Evolutionary conservation across 768 basidiomycete species (phyloP), one percentile per base, ranked within the genome.

Genomic region (Podaxis sp.): DNA sequence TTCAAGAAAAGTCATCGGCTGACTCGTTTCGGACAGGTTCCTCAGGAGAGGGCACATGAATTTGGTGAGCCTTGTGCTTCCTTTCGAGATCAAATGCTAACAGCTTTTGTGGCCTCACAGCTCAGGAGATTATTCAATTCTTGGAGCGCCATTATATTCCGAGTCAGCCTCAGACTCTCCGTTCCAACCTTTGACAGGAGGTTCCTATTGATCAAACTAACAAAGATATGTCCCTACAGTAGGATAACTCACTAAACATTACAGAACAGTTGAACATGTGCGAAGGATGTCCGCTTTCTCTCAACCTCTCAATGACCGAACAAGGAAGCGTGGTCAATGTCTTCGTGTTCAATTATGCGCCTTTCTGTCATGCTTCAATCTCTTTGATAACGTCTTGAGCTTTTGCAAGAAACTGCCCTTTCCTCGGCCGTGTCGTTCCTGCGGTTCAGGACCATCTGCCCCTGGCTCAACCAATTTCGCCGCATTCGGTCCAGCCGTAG

Each of bases 1-100:
- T n/a, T 1, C 6, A 7, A 41, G 12, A n/a, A 13, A 41, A 41
- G 0, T 41, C 2, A 13, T 41, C 17, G 1, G 17, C 15, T 29
- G 17, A 2, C 38, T 49, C 15, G 4, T 46, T 46, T 46, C 36
- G 11, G 46, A 5, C 22, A 81, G 78, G 77, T 81, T 64, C 70
- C 76, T 8, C 80, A 80, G 58, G 78, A 82, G 64, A 70, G 69
- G 37, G 77, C 80, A 3, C 50, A 63, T 12, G 70, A 71, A 33
- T 65, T 74, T 27, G 72, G 70, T 68, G 50, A 63, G 58, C 15
- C 36, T 57, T 57, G 9, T 25, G 43, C 9, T 13, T 57, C 8
- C 27, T 29, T 19, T 13, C 17, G 4, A 58, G 15, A n/a, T 27
- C 38, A 8, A 37, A 13, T 9, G 8, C 17, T 5, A 13, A 51